A percentile compares a stretch with the other conserved stretches of the same genome.
phyloP scores from a whole-genome alignment of 768 basidiomycete species.

The Boletus subparvulus region DNA sequence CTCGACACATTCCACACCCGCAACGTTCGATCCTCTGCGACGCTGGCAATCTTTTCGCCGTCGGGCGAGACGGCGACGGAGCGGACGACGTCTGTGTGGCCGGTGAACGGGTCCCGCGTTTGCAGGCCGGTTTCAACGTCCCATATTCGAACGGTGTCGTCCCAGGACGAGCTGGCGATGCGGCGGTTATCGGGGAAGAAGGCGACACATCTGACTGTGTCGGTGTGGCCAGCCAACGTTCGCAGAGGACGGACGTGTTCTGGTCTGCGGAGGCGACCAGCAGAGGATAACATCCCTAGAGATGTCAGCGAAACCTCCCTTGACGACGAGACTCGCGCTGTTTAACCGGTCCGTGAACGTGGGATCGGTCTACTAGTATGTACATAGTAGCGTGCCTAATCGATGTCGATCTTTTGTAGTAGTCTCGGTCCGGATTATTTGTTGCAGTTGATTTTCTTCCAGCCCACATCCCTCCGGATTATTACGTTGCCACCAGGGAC shows the following conservation, averaged over 20 bases:
- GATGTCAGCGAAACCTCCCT: background rate
- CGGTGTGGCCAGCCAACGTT: slow-evolving; percentile 34
- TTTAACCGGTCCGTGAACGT: background rate
- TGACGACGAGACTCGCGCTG: background rate
- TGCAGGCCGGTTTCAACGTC: slow-evolving; percentile 21
- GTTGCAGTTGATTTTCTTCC: background rate
- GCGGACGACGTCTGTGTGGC: slow-evolving; percentile 30
- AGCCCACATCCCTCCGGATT: too few species aligned
- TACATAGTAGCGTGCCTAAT: background rate
- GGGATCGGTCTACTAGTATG: background rate
- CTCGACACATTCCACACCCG: slow-evolving; percentile 29
- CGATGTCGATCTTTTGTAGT: too few species aligned
- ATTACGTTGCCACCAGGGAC: background rate
- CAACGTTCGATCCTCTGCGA: slow-evolving; percentile 29
- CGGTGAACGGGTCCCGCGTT: slow-evolving; percentile 17
- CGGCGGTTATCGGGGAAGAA: slow-evolving; percentile 30
- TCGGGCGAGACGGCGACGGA: slow-evolving; percentile 32
- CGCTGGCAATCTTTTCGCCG: slow-evolving; percentile 27
- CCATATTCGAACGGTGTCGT: slow-evolving; percentile 29
- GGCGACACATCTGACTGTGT: slow-evolving; percentile 27
- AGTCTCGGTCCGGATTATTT: background rate
- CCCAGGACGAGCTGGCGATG: slow-evolving; percentile 26
- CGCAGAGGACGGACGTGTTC: slow-evolving; percentile 26
- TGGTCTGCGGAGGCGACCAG: slow-evolving; percentile 20
- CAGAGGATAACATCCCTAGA: slow-evolving; percentile 21